Percentiles rank a stretch among this genome's conserved stretches.
phyloP scores from a whole-genome alignment of 1,139 yeast genomes.

The Blastobotrys capitulatus region DNA sequence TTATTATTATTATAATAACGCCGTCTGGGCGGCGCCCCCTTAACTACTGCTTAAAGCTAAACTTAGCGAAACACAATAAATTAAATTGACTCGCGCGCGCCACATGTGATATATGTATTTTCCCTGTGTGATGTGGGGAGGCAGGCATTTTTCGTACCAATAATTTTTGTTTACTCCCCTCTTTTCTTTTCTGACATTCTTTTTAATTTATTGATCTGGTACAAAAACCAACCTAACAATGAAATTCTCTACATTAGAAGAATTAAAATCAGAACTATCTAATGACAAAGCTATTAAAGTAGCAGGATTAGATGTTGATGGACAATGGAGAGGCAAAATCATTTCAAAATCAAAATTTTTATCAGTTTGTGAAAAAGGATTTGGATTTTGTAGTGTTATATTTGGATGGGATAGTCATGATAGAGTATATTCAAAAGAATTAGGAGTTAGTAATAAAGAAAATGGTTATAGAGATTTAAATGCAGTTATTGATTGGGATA shows the following conservation, averaged over 20 bases:
- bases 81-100: too few relatives aligned
- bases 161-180: too few relatives aligned
- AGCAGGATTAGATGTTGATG: conserved; percentile 37
- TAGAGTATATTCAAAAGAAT: conserved; percentile 27
- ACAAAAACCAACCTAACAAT: not conserved
- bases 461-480: conserved; percentile 34
- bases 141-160: too few relatives aligned
- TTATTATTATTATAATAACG: too few relatives aligned
- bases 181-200: too few relatives aligned
- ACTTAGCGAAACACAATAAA: too few relatives aligned
- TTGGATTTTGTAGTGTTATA: conserved; percentile 34
- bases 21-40: too few relatives aligned
- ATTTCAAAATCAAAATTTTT: conserved; percentile 31
- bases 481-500: conserved; percentile 29
- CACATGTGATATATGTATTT: too few relatives aligned
- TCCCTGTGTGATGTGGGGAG: too few relatives aligned
- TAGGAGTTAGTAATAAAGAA: conserved; percentile 28
- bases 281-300: conserved; percentile 30
- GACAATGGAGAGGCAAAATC: conserved; percentile 35
- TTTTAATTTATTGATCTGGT: too few relatives aligned
- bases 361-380: conserved; percentile 26
- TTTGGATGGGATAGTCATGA: conserved; percentile 39
- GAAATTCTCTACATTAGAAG: not conserved
- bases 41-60: too few relatives aligned
- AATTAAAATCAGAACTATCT: conserved; percentile 13